Percentiles rank a stretch among this genome's conserved stretches.
Evolutionary conservation across 2,329 filamentous ascomycete genomes (phyloP).

Genomic region (Volutella citrinella): DNA sequence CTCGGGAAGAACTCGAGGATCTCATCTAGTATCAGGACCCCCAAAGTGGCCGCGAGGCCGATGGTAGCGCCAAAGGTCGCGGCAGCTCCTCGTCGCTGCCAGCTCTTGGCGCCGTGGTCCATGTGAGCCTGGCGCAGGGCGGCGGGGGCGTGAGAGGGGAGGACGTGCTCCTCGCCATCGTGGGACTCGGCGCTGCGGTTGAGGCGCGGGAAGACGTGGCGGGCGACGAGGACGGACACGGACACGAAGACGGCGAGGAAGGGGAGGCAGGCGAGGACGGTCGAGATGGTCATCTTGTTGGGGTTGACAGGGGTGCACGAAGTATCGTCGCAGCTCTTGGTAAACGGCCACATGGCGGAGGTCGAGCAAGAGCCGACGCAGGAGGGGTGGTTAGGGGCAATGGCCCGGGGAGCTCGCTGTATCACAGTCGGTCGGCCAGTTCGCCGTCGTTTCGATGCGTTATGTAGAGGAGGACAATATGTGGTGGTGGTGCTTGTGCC

Average conservation of each 20-base stretch:
- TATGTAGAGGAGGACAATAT: no score
- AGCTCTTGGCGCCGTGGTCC: constrained; percentile 52
- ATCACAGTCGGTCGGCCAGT: constrained; percentile 5
- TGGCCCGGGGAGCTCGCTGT: no score
- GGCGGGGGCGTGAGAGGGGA: constrained; percentile 60
- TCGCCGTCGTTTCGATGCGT: no score
- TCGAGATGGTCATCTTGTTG: constrained; percentile 38
- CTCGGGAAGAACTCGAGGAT: constrained; percentile 73
- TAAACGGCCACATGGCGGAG: constrained; percentile 38
- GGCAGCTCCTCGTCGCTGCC: constrained; percentile 52
- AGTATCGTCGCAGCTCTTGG: constrained; percentile 53
- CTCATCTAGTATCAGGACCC: constrained; percentile 79
- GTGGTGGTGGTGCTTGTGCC: no score
- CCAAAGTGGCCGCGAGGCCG: constrained; percentile 72
- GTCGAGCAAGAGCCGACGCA: no score
- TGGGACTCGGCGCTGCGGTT: constrained; percentile 48
- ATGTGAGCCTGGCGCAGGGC: constrained; percentile 57
- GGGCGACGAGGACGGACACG: constrained; percentile 60
- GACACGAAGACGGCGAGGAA: constrained; percentile 68
- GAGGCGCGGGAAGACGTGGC: constrained; percentile 71
- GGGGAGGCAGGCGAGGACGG: constrained; percentile 61
- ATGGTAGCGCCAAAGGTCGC: constrained; percentile 74
- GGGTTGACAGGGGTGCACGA: constrained; percentile 46
- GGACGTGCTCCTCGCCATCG: constrained; percentile 60
- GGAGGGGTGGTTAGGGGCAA: no score